Evolutionary conservation across 2,329 filamentous ascomycete genomes (phyloP).

Genomic region (Dothideomycetidae sp.): DNA sequence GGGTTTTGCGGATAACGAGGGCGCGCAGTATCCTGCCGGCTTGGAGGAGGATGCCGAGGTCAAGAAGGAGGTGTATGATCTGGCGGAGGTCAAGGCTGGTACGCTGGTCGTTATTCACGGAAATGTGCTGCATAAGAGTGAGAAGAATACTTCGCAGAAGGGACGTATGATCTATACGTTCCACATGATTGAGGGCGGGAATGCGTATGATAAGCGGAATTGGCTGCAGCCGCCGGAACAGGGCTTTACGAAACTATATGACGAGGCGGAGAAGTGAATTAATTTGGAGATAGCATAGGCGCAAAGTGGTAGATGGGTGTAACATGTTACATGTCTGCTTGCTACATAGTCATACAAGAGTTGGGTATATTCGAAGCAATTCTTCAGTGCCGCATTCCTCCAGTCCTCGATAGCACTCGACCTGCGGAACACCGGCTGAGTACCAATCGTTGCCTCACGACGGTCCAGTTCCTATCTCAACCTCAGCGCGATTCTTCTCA

Average conservation of each 20-base stretch:
- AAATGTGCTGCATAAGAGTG: constrained; percentile 89
- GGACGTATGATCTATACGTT: constrained; percentile 95
- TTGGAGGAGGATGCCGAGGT: constrained; percentile 26
- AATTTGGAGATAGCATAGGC: no score
- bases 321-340: no score
- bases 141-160: constrained; percentile 74
- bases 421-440: no score
- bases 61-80: constrained; percentile 48
- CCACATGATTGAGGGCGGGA: constrained; percentile 78
- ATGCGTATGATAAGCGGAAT: constrained; percentile 70
- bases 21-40: constrained; percentile 36
- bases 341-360: no score
- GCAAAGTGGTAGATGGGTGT: no score
- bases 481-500: no score
- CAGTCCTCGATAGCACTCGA: no score
- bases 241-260: constrained; percentile 44
- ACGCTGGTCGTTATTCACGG: constrained; percentile 89
- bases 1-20: constrained; percentile 47
- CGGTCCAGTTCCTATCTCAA: no score
- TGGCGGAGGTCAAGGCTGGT: constrained; percentile 81
- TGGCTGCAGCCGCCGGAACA: constrained; percentile 77
- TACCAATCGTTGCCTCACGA: no score
- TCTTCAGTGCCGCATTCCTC: no score
- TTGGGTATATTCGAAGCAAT: no score
- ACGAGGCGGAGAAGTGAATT: constrained; percentile 4